Conservation (phyloP, 176 grass and related monocot species). For the Paspalum notatum region DNA sequence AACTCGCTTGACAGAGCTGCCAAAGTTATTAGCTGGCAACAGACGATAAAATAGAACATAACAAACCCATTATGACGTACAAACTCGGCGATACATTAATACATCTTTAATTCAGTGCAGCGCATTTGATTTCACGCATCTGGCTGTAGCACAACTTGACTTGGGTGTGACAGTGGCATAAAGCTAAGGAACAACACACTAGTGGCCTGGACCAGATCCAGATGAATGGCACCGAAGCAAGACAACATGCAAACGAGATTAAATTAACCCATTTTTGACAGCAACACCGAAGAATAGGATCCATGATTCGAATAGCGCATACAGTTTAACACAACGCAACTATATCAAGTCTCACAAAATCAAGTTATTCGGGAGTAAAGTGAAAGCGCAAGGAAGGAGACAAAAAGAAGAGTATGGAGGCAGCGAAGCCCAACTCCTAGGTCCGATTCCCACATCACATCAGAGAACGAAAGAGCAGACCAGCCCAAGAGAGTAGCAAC, state of each 20-base stretch:
- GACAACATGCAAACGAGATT: slow-evolving; percentile 10
- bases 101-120: neutral
- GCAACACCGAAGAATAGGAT: neutral
- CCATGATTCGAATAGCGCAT: neutral
- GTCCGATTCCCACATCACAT: slow-evolving; percentile 37
- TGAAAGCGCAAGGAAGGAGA: slow-evolving; percentile 15
- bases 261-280: neutral
- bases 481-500: slow-evolving; percentile 48
- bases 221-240: neutral
- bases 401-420: slow-evolving; percentile 9
- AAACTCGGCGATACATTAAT: neutral
- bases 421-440: neutral
- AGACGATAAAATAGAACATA: neutral
- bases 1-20: neutral
- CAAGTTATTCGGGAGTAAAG: neutral
- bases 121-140: neutral
- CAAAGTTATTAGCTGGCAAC: neutral
- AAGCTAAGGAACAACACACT: neutral
- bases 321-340: neutral
- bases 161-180: neutral
- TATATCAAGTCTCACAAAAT: slow-evolving; percentile 1
- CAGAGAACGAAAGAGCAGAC: slow-evolving; percentile 41
- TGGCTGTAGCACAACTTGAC: neutral
- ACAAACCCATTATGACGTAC: neutral
- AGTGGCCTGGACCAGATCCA: slow-evolving; percentile 10